A percentile compares a stretch with the other conserved stretches of the same genome.
These are phyloP conservation scores for Clarireedia sp. DNA, from an alignment of 2,329 filamentous ascomycete genomes.

Conservation along the genomic window DNA sequence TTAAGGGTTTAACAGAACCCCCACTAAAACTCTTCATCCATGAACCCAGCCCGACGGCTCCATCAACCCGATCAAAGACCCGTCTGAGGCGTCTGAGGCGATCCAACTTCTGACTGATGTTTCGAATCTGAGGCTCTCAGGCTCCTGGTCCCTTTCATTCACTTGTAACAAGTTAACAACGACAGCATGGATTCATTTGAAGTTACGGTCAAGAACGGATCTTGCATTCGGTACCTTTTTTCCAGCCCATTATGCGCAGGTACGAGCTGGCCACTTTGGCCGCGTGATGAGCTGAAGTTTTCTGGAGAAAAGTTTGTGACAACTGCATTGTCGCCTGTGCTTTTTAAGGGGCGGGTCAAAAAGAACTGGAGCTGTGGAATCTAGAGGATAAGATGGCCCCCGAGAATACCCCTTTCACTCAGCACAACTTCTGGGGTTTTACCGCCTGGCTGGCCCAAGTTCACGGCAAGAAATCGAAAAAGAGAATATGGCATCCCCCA, in stretches of 20 bases:
- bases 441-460: neutral
- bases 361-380: neutral
- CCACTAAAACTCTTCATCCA: too few species aligned
- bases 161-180: too few species aligned
- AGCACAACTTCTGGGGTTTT: neutral
- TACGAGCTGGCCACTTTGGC: conserved; percentile 3
- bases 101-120: too few species aligned
- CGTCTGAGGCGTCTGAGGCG: too few species aligned
- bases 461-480: too few species aligned
- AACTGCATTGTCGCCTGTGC: neutral
- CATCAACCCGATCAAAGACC: too few species aligned
- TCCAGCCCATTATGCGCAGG: conserved; percentile 6
- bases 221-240: neutral
- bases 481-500: neutral
- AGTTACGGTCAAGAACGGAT: neutral
- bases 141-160: too few species aligned
- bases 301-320: neutral
- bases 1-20: too few species aligned
- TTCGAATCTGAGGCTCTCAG: too few species aligned
- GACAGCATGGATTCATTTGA: neutral
- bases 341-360: neutral
- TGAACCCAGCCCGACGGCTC: too few species aligned
- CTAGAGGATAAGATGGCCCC: too few species aligned
- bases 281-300: conserved; percentile 5
- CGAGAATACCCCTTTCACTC: conserved; percentile 1